phyloP scores from a whole-genome alignment of 768 basidiomycete species.

The Mycena venus region DNA sequence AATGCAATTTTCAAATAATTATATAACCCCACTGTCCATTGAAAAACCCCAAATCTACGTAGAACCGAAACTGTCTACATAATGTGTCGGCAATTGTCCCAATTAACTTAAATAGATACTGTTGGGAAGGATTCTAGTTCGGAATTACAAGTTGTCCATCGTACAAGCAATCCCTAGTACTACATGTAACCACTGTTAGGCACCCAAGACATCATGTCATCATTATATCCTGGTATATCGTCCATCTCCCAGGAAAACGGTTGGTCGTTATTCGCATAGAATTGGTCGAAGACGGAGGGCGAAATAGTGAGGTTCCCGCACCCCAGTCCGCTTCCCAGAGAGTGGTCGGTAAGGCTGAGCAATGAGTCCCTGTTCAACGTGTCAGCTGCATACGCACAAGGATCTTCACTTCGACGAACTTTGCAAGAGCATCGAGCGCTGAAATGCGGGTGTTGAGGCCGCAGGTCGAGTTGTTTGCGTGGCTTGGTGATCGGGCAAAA shows the following conservation, averaged over 20 bases:
- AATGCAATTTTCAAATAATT: too few species aligned
- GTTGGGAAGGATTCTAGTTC: too few species aligned
- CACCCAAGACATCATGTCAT: conserved; percentile 19
- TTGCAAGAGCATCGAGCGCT: conserved; percentile 17
- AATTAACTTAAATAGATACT: too few species aligned
- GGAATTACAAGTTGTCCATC: too few species aligned
- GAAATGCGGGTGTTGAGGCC: background rate
- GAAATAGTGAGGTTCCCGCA: background rate
- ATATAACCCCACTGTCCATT: too few species aligned
- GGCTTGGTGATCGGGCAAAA: conserved; percentile 53
- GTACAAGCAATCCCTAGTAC: too few species aligned
- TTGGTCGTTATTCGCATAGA: background rate
- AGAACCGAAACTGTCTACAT: too few species aligned
- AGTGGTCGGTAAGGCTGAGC: background rate
- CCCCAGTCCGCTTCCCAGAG: background rate
- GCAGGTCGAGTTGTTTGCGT: conserved; percentile 32
- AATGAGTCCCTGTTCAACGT: background rate
- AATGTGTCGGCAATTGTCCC: too few species aligned
- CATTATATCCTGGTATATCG: background rate
- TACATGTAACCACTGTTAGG: background rate
- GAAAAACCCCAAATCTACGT: too few species aligned
- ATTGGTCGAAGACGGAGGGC: background rate
- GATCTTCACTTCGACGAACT: background rate
- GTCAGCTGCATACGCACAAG: background rate
- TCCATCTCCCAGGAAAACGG: conserved; percentile 10